Base-by-base conservation (phyloP, 345 rosid genomes). In the Gossypium thurberi region DNA sequence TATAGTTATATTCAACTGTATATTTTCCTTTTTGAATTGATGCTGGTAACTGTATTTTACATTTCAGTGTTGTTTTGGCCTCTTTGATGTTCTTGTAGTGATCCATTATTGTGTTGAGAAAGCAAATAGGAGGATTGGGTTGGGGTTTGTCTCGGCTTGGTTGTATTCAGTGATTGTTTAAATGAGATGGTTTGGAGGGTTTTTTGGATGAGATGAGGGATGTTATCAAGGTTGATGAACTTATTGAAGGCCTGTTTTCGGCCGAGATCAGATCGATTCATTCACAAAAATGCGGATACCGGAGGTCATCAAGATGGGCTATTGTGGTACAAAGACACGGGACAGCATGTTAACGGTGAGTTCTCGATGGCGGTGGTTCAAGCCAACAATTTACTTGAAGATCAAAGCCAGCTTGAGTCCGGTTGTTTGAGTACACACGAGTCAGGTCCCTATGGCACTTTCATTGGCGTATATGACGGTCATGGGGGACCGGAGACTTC, bases 401-500 rank as follows among this genome's bases (percentile, higher is more conserved):
- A 92, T 77, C 97, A 90, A 74, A 88, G 96, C 77, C 97, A 92
- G 87, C 65, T 92, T 63, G 97, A 90, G 85, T 90, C 97, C 10
- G 96, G 93, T 69, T 77, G 83, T 72, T 84, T 92, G 80, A 83
- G 87, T 76, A 61, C 82, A 18, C 77, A 72, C 11, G 85, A 83
- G 66, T 86, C 87, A 47, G 91, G 87, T 37, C 96, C 92, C 18
- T 87, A 50, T 67, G 97, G 97, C 74, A 92, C 97, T 75, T 92
- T 92, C 81, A 85, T 92, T 75, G 97, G 96, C 56, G 79, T 92
- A 71, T 92, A 92, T 60, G 97, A 92, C 72, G 97, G 97, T 3
- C 96, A 90, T 74, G 97, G 96, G 10, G 97, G 96, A 7, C 97
- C 97, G 58, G 97, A 92, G 88, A 87, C 97, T 0, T 85, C 97